Percentiles rank a stretch among this genome's conserved stretches.
These are phyloP conservation scores for Thymus mandschuricus DNA, from an alignment of 257 asterid genomes.

Conservation along the genomic window DNA sequence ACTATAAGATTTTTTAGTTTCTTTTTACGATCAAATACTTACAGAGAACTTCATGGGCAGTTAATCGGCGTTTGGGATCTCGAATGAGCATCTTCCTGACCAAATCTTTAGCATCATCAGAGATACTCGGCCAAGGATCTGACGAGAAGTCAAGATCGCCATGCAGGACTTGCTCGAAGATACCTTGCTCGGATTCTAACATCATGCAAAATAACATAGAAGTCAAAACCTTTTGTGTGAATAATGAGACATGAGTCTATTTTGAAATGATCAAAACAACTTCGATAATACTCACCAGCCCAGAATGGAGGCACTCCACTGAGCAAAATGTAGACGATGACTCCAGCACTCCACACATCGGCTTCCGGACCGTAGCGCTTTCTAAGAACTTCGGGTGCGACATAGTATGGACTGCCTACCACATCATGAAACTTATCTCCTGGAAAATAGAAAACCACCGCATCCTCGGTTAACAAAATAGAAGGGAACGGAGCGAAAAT, in stretches of 20 bases:
- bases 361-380: constrained; percentile 93
- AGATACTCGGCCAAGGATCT: constrained; percentile 97
- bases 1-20: background rate
- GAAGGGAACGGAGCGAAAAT: background rate
- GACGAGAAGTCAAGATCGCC: constrained; percentile 92
- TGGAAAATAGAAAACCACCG: constrained; percentile 35
- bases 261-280: background rate
- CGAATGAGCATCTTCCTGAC: constrained; percentile 88
- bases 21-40: constrained; percentile 38
- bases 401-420: constrained; percentile 97
- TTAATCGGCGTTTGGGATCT: constrained; percentile 82
- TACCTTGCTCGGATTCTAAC: constrained; percentile 85
- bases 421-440: constrained; percentile 82
- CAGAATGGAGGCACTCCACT: constrained; percentile 99
- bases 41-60: constrained; percentile 94
- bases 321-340: constrained; percentile 84
- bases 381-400: constrained; percentile 93
- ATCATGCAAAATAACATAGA: background rate
- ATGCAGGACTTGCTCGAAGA: constrained; percentile 89
- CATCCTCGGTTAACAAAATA: background rate
- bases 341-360: constrained; percentile 99
- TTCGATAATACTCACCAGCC: constrained; percentile 68
- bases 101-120: constrained; percentile 85
- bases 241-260: background rate
- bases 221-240: background rate